phyloP scores from a whole-genome alignment of 768 basidiomycete genomes.

The Pleurotus cornucopiae region DNA sequence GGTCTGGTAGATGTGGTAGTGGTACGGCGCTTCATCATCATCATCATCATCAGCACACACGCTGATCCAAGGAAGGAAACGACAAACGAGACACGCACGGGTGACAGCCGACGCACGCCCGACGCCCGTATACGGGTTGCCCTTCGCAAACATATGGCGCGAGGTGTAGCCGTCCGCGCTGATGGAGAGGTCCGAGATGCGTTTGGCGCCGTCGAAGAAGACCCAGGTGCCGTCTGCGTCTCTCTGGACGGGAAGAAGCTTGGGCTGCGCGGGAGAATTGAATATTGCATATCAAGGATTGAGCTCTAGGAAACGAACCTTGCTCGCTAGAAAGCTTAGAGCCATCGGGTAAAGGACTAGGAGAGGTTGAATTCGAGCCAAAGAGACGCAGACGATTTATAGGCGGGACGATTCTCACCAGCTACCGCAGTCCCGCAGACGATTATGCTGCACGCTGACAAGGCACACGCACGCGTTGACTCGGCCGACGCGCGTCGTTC shows the following conservation, averaged over 20 bases:
- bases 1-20: background rate
- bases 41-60: background rate
- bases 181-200: background rate
- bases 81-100: background rate
- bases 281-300: background rate
- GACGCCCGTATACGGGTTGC: background rate
- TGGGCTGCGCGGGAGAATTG: background rate
- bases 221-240: background rate
- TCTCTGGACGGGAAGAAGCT: background rate
- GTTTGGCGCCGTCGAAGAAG: background rate
- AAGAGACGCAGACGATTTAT: too few species aligned
- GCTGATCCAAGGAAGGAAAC: background rate
- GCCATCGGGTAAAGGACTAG: background rate
- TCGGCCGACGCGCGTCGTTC: too few species aligned
- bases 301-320: background rate
- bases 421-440: too few species aligned
- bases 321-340: background rate
- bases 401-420: too few species aligned
- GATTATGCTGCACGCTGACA: too few species aligned
- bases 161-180: background rate
- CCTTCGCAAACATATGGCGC: background rate
- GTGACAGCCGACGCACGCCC: background rate
- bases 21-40: background rate
- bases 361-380: too few species aligned
- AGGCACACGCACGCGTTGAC: too few species aligned